Evolutionary conservation across 345 rosid genomes (phyloP).

Genomic region (Hibiscus trionum): DNA sequence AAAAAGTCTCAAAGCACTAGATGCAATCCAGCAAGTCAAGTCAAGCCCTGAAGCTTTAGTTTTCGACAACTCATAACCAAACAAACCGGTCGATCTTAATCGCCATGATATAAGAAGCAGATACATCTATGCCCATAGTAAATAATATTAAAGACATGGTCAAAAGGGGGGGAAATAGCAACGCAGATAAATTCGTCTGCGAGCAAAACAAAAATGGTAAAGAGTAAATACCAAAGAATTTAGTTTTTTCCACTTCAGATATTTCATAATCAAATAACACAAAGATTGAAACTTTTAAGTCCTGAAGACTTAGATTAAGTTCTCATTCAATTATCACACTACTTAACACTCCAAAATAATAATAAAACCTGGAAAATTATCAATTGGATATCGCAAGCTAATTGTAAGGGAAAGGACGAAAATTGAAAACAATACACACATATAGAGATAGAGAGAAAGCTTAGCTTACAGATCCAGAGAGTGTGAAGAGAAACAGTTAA

Average conservation of each 20-base stretch:
- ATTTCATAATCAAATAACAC: background rate
- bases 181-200: background rate
- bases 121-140: too few species aligned
- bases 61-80: background rate
- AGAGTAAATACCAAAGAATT: background rate
- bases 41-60: background rate
- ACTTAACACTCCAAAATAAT: background rate
- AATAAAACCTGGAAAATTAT: background rate
- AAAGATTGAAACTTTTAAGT: background rate
- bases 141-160: too few species aligned
- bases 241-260: background rate
- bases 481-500: background rate
- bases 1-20: background rate
- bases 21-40: background rate
- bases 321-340: background rate
- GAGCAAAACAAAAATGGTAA: background rate
- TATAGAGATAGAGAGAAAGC: background rate
- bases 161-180: background rate
- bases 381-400: background rate
- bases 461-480: constrained; percentile 32
- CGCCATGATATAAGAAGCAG: background rate
- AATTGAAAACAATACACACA: background rate
- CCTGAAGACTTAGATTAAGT: background rate
- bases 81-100: background rate
- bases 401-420: background rate